Percentiles rank a stretch among this genome's conserved stretches.
phyloP scores from a whole-genome alignment of 805 yeast genomes.

The Kodamaea laetipori region DNA sequence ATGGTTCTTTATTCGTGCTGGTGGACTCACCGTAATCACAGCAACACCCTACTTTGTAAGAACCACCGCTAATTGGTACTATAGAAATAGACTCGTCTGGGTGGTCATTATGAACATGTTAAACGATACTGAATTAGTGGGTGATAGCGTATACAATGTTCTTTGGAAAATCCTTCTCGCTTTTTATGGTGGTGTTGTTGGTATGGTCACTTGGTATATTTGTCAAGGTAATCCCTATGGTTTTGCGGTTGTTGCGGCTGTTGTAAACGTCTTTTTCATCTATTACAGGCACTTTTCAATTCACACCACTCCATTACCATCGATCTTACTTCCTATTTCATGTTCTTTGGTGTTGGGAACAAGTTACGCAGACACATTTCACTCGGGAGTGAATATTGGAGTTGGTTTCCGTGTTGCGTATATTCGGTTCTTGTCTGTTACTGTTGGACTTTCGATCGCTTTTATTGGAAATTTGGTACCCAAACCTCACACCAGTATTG shows the following conservation, averaged over 20 bases:
- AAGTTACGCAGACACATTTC: slow-evolving; percentile 32
- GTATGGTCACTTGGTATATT: slow-evolving; percentile 38
- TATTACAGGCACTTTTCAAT: slow-evolving; percentile 35
- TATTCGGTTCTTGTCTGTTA: slow-evolving; percentile 29
- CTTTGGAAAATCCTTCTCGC: slow-evolving; percentile 27
- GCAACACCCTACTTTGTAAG: slow-evolving; percentile 31
- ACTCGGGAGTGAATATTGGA: slow-evolving; percentile 26
- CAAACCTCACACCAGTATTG: slow-evolving; percentile 29
- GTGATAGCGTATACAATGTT: slow-evolving; percentile 31
- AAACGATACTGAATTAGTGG: slow-evolving; percentile 33
- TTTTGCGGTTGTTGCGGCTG: slow-evolving; percentile 29
- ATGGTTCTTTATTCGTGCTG: slow-evolving; percentile 36
- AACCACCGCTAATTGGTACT: slow-evolving; percentile 33
- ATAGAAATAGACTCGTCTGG: slow-evolving; percentile 30
- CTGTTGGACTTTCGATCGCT: slow-evolving; percentile 33
- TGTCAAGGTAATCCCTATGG: slow-evolving; percentile 39
- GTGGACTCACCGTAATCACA: slow-evolving; percentile 22
- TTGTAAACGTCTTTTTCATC: slow-evolving; percentile 23
- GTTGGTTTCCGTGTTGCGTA: slow-evolving; percentile 31
- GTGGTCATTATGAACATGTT: slow-evolving; percentile 34
- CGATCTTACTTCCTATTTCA: slow-evolving; percentile 29
- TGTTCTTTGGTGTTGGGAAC: slow-evolving; percentile 35
- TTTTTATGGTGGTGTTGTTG: slow-evolving; percentile 32
- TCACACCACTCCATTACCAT: slow-evolving; percentile 30
- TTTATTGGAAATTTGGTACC: slow-evolving; percentile 35